Evolutionary conservation across 2,329 filamentous ascomycete genomes (phyloP), one percentile per base, ranked within the genome.

Genomic region (Alternaria ventricosa): DNA sequence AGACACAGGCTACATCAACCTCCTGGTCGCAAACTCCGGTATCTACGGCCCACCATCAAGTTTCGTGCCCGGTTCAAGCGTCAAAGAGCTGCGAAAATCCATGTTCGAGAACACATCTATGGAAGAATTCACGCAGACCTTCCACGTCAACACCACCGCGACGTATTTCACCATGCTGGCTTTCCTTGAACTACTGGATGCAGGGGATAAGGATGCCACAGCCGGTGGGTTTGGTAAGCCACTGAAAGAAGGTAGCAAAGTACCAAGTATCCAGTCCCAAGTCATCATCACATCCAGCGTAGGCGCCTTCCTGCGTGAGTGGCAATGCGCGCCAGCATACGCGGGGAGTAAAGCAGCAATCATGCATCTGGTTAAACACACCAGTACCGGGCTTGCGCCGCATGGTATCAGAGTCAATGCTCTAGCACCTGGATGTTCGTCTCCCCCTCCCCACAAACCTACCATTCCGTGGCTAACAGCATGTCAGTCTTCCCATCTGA

Each of bases 401-500:
- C 79, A 72, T 56, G 74, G 78, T 18, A 86, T 87, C 41, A 77
- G 84, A 2, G 78, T 80, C 2, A 87, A 87, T 69, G 78, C 81
- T 2, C 79, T 86, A 51, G 79, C 83, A 6, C 84, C 85, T 11
- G 85, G 85, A 9, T 60, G 64, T 64, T 23, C 54, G 53, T 65
- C 27, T 12, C 3, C 10, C 12, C 11, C 11, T 18, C 13, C 25
- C 12, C 47, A 6, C 25, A 50, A 20, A n/a, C 28, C 25, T 50
- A 13, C 4, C 28, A 9, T 4, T n/a, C 22, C 8, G n/a, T 56
- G 18, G 61, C 27, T 6, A 8, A 33, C 18, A 41, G 15, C 27
- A 15, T 11, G 11, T 18, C 55, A 70, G 65, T 57, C 25, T 70
- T 64, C 30, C 65, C 65, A 4, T 68, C 65, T 8, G 65, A 70